Evolutionary conservation across 768 basidiomycete genomes (phyloP), one percentile per base, ranked within the genome.

Genomic region (Pleurotus eryngii): DNA sequence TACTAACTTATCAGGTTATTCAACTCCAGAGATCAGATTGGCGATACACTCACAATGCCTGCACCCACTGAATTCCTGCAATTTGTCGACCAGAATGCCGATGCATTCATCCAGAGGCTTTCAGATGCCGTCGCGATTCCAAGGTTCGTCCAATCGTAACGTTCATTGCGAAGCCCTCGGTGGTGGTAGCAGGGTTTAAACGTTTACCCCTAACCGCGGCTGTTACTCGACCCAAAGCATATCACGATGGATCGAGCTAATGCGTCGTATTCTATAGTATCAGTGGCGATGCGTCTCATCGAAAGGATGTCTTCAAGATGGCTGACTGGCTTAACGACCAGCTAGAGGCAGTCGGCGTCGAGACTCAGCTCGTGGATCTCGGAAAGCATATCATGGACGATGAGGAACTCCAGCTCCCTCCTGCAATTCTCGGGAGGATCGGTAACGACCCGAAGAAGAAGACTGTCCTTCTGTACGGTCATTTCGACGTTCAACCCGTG

Each of bases 401-500:
- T 4, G 75, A 92, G 67, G 81, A 79, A 45, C 69, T 96, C 11
- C 72, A 80, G 48, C 78, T 97, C 4, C 95, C 95, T 0, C 92
- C 92, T 2, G 90, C 84, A 4, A 83, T 97, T 67, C 79, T 98
- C 39, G 95, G 90, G 0, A 77, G 77, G 61, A 77, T 94, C 60
- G 96, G 96, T 3, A 77, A 85, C 38, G 92, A 97, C 71, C 85
- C 84, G 12, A 83, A 76, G 66, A 98, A 98, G 85, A 95, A 91
- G 82, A 98, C 95, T 0, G 85, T 98, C 35, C 80, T 96, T 26
- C 74, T 98, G 30, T 98, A 98, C 67, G 95, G 93, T 1, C 95
- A 98, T 70, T 96, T 92, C 66, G 95, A 97, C 67, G 95, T 97
- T 5, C 95, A 97, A 65, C 95, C 95, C 7, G 90, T 91, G 59